A percentile compares a stretch with the other conserved stretches of the same genome.
Conservation (phyloP, 345 rosid genomes). For the Moringa oleifera region DNA sequence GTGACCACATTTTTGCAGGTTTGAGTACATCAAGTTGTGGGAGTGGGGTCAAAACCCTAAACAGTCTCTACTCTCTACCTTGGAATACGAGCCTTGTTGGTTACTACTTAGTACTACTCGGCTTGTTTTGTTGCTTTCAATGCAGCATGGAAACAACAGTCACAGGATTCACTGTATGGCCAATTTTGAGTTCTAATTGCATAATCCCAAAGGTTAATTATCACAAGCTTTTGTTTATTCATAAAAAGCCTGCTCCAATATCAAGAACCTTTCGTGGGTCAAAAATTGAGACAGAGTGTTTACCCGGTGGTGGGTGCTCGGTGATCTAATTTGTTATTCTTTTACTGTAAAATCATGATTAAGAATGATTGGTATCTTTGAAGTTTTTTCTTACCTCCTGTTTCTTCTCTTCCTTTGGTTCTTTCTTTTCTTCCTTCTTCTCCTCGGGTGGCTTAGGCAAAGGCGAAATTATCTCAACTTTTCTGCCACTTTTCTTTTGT, state of each 20-base stretch:
- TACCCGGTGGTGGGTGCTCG: no score
- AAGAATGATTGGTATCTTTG: neutral
- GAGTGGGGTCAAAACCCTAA: slow-evolving; percentile 29
- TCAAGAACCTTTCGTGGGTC: no score
- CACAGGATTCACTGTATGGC: slow-evolving; percentile 12
- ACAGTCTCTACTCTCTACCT: slow-evolving; percentile 1
- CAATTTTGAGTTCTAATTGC: neutral
- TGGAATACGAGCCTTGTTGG: slow-evolving; percentile 31
- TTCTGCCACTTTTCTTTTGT: slow-evolving; percentile 59
- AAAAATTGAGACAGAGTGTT: no score
- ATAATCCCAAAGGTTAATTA: neutral
- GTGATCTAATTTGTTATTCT: no score
- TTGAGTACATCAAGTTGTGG: slow-evolving; percentile 10
- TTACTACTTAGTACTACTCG: slow-evolving; percentile 5
- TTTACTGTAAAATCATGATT: neutral
- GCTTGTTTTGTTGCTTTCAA: slow-evolving; percentile 41
- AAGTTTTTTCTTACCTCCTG: slow-evolving; percentile 38
- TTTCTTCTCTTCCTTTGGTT: slow-evolving; percentile 40
- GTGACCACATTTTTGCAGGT: slow-evolving; percentile 11
- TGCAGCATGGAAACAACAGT: slow-evolving; percentile 36
- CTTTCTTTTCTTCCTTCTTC: slow-evolving; percentile 21
- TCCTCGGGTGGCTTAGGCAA: slow-evolving; percentile 49
- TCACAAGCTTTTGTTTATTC: no score
- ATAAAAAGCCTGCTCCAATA: no score
- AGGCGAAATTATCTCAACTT: slow-evolving; percentile 67